phyloP scores from a whole-genome alignment of 331 rosid genomes.

The Cydonia oblonga region DNA sequence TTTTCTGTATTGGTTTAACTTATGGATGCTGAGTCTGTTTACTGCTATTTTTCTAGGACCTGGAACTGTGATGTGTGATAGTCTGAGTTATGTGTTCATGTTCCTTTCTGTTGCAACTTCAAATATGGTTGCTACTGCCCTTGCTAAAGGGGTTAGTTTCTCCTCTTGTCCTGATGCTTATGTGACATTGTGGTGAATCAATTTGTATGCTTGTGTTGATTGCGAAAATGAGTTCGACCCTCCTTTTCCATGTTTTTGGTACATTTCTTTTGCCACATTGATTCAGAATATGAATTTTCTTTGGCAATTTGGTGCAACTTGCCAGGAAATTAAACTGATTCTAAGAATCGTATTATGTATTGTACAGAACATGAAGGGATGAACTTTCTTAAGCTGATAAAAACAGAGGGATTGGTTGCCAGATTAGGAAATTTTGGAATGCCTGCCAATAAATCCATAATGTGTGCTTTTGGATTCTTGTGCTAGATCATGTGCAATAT shows the following conservation, averaged over 20 bases:
- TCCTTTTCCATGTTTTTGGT: not conserved
- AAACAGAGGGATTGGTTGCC: not conserved
- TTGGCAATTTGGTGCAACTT: not conserved
- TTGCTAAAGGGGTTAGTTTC: constrained; percentile 58
- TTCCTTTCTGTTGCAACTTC: constrained; percentile 87
- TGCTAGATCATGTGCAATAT: not conserved
- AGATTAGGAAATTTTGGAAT: not conserved
- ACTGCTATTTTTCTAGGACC: constrained; percentile 46
- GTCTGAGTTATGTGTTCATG: constrained; percentile 70
- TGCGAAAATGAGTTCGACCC: not conserved
- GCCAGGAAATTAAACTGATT: not conserved
- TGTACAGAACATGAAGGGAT: not conserved
- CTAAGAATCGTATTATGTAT: not conserved
- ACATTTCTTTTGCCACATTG: not conserved
- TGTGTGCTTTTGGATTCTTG: not conserved
- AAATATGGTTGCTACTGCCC: constrained; percentile 91
- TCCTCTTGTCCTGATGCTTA: not conserved
- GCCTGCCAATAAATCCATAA: not conserved
- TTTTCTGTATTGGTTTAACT: not conserved
- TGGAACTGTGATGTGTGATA: constrained; percentile 79
- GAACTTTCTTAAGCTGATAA: not conserved
- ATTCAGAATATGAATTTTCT: not conserved
- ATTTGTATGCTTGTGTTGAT: not conserved
- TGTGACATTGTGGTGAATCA: not conserved
- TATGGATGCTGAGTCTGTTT: not conserved